A percentile compares a stretch with the other conserved stretches of the same genome.
phyloP scores from a whole-genome alignment of 306 rosid genomes.

The cucumber (Cucumis sativus) region Cucumber_9930_V3 NC_026660.2:30747001-30747500 shows the following conservation, averaged over 20 bases:
- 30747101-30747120: neutral
- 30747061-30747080: neutral
- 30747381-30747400: neutral
- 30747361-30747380: conserved; percentile 16
- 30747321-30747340: conserved; percentile 94
- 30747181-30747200: neutral
- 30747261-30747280: conserved; percentile 70
- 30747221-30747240: conserved; percentile 94
- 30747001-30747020: neutral
- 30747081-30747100: neutral
- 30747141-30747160: neutral
- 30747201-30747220: conserved; percentile 44
- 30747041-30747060: neutral
- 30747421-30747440: neutral
- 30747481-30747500: too few species aligned
- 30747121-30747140: neutral
- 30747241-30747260: conserved; percentile 82
- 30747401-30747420: neutral
- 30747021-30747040: neutral
- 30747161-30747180: neutral
- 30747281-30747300: conserved; percentile 91
- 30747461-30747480: too few species aligned
- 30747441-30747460: neutral
- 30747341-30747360: conserved; percentile 73
- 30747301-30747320: conserved; percentile 77